phyloP scores from a whole-genome alignment of 2,329 filamentous ascomycete species.

The Helicocarpus griseus region DNA sequence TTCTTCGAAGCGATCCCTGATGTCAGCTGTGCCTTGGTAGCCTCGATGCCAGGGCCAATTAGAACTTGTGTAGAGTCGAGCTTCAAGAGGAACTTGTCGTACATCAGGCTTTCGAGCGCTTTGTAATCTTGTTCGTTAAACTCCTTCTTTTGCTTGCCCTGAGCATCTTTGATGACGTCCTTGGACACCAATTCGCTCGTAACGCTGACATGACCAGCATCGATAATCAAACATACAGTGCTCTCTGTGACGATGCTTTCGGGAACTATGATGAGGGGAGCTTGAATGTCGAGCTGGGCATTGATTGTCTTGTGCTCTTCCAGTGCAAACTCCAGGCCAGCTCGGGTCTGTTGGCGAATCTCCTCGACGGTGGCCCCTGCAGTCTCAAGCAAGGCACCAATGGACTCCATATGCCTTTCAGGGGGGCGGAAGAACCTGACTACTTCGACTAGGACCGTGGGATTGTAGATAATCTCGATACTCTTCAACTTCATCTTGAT shows the following conservation, averaged over 20 bases:
- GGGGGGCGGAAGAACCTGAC: constrained; percentile 94
- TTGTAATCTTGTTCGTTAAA: constrained; percentile 86
- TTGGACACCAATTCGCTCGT: constrained; percentile 90
- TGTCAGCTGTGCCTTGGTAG: constrained; percentile 72
- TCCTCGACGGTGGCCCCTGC: constrained; percentile 94
- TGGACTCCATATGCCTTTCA: constrained; percentile 96
- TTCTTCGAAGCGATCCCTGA: constrained; percentile 58
- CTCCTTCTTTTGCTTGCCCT: constrained; percentile 76
- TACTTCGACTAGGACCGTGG: constrained; percentile 80
- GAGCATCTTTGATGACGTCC: constrained; percentile 77
- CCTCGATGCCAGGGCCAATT: constrained; percentile 85
- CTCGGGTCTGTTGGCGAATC: constrained; percentile 86
- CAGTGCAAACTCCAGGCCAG: constrained; percentile 88
- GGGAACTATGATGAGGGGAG: constrained; percentile 90
- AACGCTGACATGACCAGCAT: constrained; percentile 91
- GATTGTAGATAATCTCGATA: constrained; percentile 96
- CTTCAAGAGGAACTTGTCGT: constrained; percentile 91
- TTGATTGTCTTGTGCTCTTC: constrained; percentile 98
- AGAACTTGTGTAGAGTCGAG: constrained; percentile 90
- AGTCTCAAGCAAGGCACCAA: constrained; percentile 87
- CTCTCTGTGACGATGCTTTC: constrained; percentile 76
- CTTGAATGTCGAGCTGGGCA: constrained; percentile 87
- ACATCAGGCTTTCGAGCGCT: constrained; percentile 85
- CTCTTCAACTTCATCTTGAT: constrained; percentile 87
- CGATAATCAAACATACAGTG: constrained; percentile 83